Conservation (phyloP, 129 eudicot genomes). For the Artemisia annua region DNA sequence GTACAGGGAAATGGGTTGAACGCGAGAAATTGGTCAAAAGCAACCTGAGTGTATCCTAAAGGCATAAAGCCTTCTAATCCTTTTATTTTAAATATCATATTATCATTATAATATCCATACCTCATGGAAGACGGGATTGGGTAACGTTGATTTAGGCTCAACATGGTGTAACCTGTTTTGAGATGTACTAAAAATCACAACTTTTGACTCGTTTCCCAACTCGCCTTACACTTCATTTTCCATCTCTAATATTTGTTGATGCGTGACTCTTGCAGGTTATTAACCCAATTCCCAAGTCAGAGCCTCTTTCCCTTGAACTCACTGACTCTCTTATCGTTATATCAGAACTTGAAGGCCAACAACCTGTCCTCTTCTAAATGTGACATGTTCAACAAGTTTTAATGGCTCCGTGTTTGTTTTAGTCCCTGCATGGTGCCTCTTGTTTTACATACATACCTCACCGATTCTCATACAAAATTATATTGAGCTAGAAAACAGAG, state of each 20-base stretch:
- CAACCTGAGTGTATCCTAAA: too few species aligned
- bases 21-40: neutral
- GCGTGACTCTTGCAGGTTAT: slow-evolving; percentile 57
- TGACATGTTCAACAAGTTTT: neutral
- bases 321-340: slow-evolving; percentile 80
- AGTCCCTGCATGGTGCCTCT: slow-evolving; percentile 16
- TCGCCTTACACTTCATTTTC: too few species aligned
- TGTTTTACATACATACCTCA: slow-evolving; percentile 9
- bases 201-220: too few species aligned
- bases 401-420: slow-evolving; percentile 20
- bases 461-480: slow-evolving; percentile 3
- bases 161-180: too few species aligned
- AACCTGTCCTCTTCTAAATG: slow-evolving; percentile 50
- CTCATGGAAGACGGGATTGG: too few species aligned
- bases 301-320: slow-evolving; percentile 61
- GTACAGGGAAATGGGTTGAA: neutral
- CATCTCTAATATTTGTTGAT: neutral
- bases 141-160: too few species aligned
- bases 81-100: too few species aligned
- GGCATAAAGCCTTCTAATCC: too few species aligned
- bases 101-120: too few species aligned
- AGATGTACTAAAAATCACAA: too few species aligned
- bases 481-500: slow-evolving; percentile 12
- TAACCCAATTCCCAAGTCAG: slow-evolving; percentile 81
- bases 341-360: slow-evolving; percentile 89